Conservation (phyloP, 331 rosid genomes). For the Stylosanthes scabra region DNA sequence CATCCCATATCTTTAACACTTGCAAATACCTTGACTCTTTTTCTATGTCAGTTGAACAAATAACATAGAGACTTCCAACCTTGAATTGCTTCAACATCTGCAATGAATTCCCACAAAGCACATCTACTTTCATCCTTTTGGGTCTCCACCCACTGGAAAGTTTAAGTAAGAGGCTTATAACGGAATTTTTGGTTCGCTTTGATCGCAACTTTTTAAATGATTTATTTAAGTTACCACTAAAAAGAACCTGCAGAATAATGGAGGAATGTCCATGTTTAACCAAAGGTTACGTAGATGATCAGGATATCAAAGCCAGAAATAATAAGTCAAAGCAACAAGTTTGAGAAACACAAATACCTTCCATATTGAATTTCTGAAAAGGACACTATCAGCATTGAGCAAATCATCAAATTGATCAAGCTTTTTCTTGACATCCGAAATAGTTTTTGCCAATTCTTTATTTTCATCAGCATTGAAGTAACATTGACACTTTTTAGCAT, state of each 20-base stretch:
- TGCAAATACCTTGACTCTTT: constrained; percentile 47
- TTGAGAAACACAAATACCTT: constrained; percentile 42
- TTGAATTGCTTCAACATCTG: constrained; percentile 47
- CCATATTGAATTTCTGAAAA: constrained; percentile 57
- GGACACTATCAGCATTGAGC: constrained; percentile 51
- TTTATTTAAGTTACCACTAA: constrained; percentile 55
- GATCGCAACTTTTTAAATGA: constrained; percentile 56
- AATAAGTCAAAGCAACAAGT: background rate
- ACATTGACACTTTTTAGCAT: constrained; percentile 62
- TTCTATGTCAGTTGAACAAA: constrained; percentile 56
- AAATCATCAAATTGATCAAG: constrained; percentile 56
- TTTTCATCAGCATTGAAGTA: constrained; percentile 69
- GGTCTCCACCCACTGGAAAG: constrained; percentile 75
- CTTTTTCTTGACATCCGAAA: constrained; percentile 53
- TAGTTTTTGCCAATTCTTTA: constrained; percentile 50
- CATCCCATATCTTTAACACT: constrained; percentile 64
- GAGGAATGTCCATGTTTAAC: background rate
- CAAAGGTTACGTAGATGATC: background rate
- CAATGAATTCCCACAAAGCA: constrained; percentile 42
- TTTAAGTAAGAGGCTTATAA: constrained; percentile 45
- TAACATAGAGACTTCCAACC: constrained; percentile 47
- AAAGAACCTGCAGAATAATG: constrained; percentile 48
- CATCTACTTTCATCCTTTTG: constrained; percentile 9
- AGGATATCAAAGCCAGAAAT: background rate
- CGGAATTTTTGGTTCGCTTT: constrained; percentile 37